phyloP scores from a whole-genome alignment of 2,329 filamentous ascomycete genomes.

The Xylariaceae sp. region DNA sequence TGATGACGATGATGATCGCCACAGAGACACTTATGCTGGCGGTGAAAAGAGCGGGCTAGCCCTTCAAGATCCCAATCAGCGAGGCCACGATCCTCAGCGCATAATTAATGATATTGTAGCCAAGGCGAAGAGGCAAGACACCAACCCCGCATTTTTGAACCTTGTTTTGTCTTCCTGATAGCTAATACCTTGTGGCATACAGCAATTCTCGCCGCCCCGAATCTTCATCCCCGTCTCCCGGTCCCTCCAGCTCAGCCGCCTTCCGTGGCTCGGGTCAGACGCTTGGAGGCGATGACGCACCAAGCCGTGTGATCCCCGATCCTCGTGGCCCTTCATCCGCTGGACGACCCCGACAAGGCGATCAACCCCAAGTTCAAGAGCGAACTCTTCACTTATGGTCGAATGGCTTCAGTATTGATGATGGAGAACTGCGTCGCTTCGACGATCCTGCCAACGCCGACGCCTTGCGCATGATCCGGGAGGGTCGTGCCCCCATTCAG shows the following conservation, averaged over 20 bases:
- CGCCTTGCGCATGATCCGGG: constrained; percentile 71
- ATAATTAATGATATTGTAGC: constrained; percentile 61
- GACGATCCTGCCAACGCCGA: constrained; percentile 72
- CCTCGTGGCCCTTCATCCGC: constrained; percentile 36
- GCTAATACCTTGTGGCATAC: neutral
- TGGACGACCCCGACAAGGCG: constrained; percentile 24
- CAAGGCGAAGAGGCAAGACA: constrained; percentile 57
- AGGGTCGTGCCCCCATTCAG: constrained; percentile 70
- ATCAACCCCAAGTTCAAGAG: constrained; percentile 48
- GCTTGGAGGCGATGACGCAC: constrained; percentile 71
- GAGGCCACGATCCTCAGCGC: constrained; percentile 45
- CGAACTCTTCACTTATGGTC: constrained; percentile 76
- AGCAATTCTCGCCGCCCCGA: constrained; percentile 60
- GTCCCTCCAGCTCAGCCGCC: constrained; percentile 43
- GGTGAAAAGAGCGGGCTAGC: constrained; percentile 77
- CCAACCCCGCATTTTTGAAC: neutral
- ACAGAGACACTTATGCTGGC: constrained; percentile 73
- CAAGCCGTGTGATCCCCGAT: constrained; percentile 65
- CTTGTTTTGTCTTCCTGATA: too few relatives aligned
- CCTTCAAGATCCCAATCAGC: constrained; percentile 56
- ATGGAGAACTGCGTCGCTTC: constrained; percentile 72
- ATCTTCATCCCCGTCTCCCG: constrained; percentile 42
- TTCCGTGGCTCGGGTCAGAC: constrained; percentile 73
- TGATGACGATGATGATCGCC: constrained; percentile 52
- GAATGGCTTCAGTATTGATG: constrained; percentile 81